Conservation (phyloP, 2,329 filamentous ascomycete species). For the Colletotrichum sp. region DNA sequence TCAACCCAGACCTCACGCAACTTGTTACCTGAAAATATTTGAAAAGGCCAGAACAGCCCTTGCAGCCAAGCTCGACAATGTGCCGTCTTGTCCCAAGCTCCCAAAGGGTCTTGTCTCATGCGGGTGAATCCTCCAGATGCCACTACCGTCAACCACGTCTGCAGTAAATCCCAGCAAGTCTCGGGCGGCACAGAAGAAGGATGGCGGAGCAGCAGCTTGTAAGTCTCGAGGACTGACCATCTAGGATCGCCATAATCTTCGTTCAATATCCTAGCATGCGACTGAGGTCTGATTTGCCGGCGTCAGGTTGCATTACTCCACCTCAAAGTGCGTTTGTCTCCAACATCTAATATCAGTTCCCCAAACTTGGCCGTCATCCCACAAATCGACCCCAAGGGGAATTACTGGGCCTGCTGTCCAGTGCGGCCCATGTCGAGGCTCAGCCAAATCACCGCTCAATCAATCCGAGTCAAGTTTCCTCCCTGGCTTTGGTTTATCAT, state of each 20-base stretch:
- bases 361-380: slow-evolving; percentile 7
- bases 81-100: neutral
- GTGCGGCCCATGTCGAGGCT: neutral
- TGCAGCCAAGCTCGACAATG: neutral
- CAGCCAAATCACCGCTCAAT: neutral
- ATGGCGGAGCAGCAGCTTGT: neutral
- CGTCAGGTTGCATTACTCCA: neutral
- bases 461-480: neutral
- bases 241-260: neutral
- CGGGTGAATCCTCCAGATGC: neutral
- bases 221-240: neutral
- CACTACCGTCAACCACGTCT: neutral
- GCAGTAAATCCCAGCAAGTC: neutral
- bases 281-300: neutral
- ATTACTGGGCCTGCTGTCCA: slow-evolving; percentile 1
- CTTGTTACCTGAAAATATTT: neutral
- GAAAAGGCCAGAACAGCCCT: neutral
- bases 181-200: neutral
- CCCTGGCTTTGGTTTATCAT: neutral
- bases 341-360: neutral
- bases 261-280: neutral
- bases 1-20: neutral
- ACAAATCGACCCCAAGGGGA: slow-evolving; percentile 16
- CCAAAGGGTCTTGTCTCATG: neutral
- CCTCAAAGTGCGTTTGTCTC: neutral